Percentiles rank a stretch among this genome's conserved stretches.
Conservation (phyloP, 2,329 filamentous ascomycete genomes). For the Thelonectria rubi region DNA sequence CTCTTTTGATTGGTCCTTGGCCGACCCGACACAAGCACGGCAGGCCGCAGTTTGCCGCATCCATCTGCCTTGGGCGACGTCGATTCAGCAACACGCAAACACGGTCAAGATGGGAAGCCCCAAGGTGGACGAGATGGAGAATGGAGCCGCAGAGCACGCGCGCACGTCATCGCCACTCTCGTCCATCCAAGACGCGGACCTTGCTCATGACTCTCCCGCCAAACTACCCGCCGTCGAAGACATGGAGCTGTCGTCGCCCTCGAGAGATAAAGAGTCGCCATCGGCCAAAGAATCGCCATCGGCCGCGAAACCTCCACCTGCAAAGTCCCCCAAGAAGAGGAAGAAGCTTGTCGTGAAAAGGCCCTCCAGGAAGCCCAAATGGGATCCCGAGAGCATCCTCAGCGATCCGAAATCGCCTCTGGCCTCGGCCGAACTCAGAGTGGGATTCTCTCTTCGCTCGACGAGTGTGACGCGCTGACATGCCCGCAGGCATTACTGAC, state of each 20-base stretch:
- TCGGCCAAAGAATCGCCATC: background rate
- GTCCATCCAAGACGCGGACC: conserved; percentile 13
- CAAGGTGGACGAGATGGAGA: conserved; percentile 25
- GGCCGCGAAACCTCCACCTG: background rate
- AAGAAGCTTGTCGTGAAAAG: conserved; percentile 37
- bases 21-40: background rate
- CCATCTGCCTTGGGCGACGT: background rate
- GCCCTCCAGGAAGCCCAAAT: conserved; percentile 46
- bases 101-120: background rate
- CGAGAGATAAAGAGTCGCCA: conserved; percentile 9
- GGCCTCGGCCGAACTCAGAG: conserved; percentile 50
- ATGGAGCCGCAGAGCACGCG: background rate
- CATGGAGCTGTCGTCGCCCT: conserved; percentile 27
- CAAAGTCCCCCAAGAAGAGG: conserved; percentile 36
- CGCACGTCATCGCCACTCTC: conserved; percentile 31
- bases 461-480: background rate
- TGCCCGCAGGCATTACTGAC: conserved; percentile 47
- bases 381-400: conserved; percentile 49
- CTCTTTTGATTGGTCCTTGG: background rate
- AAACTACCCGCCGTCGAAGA: conserved; percentile 15
- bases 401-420: conserved; percentile 51
- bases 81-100: background rate
- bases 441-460: conserved; percentile 29
- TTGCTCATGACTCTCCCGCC: conserved; percentile 7
- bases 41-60: background rate